Conservation (phyloP, 23 red algal genomes). For the Agarophyton chilense region DNA sequence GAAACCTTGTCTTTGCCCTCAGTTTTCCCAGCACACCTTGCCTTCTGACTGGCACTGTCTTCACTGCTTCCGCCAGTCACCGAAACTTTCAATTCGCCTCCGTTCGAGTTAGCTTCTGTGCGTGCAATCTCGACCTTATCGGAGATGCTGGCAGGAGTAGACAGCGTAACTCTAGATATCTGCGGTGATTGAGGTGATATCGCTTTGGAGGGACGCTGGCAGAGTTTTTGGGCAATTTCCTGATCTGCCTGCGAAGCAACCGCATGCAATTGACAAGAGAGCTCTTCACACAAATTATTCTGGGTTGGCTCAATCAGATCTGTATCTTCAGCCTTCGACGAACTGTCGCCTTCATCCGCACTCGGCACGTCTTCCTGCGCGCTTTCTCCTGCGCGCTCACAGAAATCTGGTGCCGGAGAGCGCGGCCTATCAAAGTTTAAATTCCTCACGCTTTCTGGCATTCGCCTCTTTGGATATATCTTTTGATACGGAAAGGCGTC, state of each 20-base stretch:
- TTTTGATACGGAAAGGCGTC: constrained; percentile 73
- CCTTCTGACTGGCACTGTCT: not conserved
- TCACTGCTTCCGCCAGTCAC: not conserved
- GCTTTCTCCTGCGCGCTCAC: not conserved
- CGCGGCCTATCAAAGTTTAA: constrained; percentile 39
- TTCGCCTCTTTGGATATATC: constrained; percentile 45
- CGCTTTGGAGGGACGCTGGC: constrained; percentile 53
- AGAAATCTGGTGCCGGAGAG: not conserved
- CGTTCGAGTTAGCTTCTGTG: not conserved
- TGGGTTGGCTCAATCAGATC: not conserved
- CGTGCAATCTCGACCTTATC: not conserved
- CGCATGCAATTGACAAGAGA: not conserved
- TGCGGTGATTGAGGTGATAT: constrained; percentile 54
- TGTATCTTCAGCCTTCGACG: not conserved
- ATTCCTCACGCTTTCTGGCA: constrained; percentile 50
- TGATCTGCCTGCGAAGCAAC: not conserved
- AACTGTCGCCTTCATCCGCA: not conserved
- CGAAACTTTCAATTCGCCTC: not conserved
- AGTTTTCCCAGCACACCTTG: not conserved
- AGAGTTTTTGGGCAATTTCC: constrained; percentile 40
- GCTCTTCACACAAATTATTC: not conserved
- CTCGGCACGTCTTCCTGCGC: not conserved
- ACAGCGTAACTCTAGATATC: not conserved
- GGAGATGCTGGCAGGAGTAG: not conserved
- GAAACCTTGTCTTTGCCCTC: not conserved